These are phyloP conservation scores for Phragmites australis DNA, from an alignment of 176 grass and related monocot species.

Conservation along the genomic window DNA sequence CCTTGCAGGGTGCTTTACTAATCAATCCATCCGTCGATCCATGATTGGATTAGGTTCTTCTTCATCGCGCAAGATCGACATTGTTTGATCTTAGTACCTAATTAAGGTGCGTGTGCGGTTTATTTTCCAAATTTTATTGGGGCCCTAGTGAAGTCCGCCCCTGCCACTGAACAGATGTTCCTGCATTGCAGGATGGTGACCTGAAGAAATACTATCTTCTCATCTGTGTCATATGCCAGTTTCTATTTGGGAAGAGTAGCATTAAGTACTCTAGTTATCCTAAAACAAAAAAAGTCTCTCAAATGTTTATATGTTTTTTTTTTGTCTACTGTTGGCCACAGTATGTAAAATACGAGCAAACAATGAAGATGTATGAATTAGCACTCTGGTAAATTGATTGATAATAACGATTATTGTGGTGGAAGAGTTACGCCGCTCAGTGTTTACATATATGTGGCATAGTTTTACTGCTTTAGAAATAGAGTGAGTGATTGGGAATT, in stretches of 20 bases:
- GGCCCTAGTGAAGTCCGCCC: background rate
- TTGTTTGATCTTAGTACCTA: background rate
- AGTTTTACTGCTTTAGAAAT: background rate
- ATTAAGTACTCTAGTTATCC: background rate
- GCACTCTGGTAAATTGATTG: background rate
- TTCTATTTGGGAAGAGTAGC: constrained; percentile 4
- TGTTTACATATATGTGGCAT: background rate
- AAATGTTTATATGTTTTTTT: background rate
- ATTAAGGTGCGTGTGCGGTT: background rate
- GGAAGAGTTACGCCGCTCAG: background rate
- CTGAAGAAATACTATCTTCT: background rate
- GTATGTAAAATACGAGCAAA: background rate
- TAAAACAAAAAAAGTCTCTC: background rate
- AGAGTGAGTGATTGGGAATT: background rate
- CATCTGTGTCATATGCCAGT: too few species aligned
- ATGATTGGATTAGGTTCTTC: background rate
- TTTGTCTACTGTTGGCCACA: background rate
- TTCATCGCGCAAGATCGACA: background rate
- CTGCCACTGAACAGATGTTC: background rate
- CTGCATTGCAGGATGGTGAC: constrained; percentile 12
- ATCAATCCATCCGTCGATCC: background rate
- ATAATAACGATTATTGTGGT: background rate
- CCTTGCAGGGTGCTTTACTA: background rate
- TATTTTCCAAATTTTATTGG: background rate
- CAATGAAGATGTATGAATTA: background rate